These are phyloP conservation scores for Thelephora ganbajun DNA, from an alignment of 768 basidiomycete genomes.

Conservation along the genomic window DNA sequence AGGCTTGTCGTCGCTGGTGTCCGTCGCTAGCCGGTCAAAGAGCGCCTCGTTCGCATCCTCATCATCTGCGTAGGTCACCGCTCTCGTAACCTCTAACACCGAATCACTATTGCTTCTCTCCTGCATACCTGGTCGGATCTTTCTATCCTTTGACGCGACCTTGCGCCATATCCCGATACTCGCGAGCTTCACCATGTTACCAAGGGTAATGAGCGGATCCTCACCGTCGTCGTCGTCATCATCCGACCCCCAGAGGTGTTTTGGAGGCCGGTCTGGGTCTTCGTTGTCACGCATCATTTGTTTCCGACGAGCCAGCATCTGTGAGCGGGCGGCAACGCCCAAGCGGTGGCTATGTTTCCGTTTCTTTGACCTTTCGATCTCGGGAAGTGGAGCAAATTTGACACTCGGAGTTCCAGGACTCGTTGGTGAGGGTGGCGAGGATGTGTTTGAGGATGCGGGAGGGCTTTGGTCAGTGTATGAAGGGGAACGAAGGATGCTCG, in stretches of 20 bases:
- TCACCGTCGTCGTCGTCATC: conserved; percentile 5
- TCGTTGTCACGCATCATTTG: conserved; percentile 1
- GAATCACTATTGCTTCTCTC: no score
- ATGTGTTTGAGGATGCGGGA: conserved; percentile 8
- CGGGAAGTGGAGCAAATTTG: conserved; percentile 23
- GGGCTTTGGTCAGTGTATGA: not conserved
- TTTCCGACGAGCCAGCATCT: conserved; percentile 11
- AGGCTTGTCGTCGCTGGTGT: no score
- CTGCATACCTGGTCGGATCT: no score
- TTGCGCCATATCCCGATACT: conserved; percentile 13
- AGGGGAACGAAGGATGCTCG: not conserved
- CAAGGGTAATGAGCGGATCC: conserved; percentile 13
- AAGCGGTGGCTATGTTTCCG: conserved; percentile 17
- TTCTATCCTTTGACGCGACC: conserved; percentile 9
- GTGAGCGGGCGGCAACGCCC: conserved; percentile 23
- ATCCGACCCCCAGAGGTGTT: not conserved
- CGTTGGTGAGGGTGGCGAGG: conserved; percentile 9
- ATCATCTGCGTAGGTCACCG: no score
- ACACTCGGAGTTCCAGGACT: conserved; percentile 11
- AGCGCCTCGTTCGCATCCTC: no score
- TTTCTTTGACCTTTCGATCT: conserved; percentile 14
- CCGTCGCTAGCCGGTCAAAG: no score
- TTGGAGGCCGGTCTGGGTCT: not conserved
- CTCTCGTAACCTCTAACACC: no score
- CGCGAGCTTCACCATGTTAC: conserved; percentile 14